These are phyloP conservation scores for Dactylellina drechsleri DNA, from an alignment of 2,329 filamentous ascomycete species.

Conservation along the genomic window DNA sequence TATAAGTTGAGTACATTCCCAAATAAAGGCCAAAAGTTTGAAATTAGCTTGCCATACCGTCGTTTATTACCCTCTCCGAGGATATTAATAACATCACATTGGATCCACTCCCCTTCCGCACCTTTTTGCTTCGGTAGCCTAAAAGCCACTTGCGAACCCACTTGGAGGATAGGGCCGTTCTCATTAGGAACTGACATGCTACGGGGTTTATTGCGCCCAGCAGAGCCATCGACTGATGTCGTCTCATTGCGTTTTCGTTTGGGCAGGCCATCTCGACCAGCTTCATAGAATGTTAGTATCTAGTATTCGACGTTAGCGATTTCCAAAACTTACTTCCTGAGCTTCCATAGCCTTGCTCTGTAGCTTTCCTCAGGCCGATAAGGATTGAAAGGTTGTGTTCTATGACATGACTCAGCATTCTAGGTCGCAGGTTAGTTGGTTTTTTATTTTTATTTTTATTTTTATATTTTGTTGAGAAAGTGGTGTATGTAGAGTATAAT, in stretches of 20 bases:
- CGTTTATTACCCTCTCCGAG: constrained; percentile 80
- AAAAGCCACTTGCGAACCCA: constrained; percentile 58
- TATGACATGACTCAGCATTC: constrained; percentile 49
- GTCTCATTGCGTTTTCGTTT: constrained; percentile 58
- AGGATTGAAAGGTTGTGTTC: constrained; percentile 53
- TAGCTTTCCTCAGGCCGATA: constrained; percentile 47
- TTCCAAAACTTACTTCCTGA: constrained; percentile 32
- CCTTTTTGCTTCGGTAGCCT: constrained; percentile 62
- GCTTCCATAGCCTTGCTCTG: constrained; percentile 48
- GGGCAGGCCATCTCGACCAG: constrained; percentile 36
- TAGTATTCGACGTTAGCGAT: not conserved
- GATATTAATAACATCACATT: constrained; percentile 80
- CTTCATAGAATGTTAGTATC: constrained; percentile 34
- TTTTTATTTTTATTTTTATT: not conserved
- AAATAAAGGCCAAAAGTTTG: not conserved
- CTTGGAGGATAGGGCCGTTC: constrained; percentile 54
- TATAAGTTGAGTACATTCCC: not conserved
- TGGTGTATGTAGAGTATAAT: not conserved
- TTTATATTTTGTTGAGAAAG: not conserved
- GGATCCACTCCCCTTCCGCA: constrained; percentile 74
- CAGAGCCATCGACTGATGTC: constrained; percentile 56
- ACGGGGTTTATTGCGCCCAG: constrained; percentile 51
- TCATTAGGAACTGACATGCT: constrained; percentile 53
- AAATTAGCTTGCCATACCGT: constrained; percentile 70
- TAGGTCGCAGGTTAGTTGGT: not conserved